These are phyloP conservation scores for Croton laevigatus DNA, from an alignment of 441 rosid species.

Conservation along the genomic window DNA sequence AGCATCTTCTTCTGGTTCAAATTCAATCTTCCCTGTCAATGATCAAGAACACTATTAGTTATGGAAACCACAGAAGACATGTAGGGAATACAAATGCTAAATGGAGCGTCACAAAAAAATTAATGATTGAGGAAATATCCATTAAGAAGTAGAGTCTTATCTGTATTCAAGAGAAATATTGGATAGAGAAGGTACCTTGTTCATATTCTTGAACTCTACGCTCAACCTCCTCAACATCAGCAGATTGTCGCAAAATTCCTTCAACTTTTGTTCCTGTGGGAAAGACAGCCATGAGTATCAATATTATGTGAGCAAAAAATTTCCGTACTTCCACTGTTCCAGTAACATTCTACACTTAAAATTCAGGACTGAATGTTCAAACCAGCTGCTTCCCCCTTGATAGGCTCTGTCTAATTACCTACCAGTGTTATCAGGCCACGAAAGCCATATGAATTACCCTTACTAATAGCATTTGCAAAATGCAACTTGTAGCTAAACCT, in stretches of 20 bases:
- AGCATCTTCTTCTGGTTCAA: conserved; percentile 87
- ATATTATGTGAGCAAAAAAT: not conserved
- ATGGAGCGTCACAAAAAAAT: not conserved
- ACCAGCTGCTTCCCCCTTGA: not conserved
- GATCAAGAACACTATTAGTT: conserved; percentile 15
- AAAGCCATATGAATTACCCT: not conserved
- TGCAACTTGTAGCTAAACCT: not conserved
- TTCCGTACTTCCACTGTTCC: not conserved
- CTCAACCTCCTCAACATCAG: conserved; percentile 98
- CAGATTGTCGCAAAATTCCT: conserved; percentile 91
- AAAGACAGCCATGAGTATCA: conserved; percentile 21
- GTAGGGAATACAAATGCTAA: conserved; percentile 8
- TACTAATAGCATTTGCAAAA: not conserved
- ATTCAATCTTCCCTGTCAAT: conserved; percentile 75
- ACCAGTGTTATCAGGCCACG: not conserved
- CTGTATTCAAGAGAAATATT: conserved; percentile 15
- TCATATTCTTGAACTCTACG: conserved; percentile 95
- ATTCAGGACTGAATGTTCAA: not conserved
- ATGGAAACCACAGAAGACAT: conserved; percentile 21
- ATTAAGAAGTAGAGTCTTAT: conserved; percentile 13
- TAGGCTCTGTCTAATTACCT: not conserved
- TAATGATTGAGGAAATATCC: conserved; percentile 10
- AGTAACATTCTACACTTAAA: not conserved
- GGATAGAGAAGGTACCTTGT: conserved; percentile 54
- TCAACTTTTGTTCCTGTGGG: conserved; percentile 75